Evolutionary conservation across 202 grass and related monocot species (phyloP), one percentile per base, ranked within the genome.

Genomic region (Hordeum pubiflorum): DNA sequence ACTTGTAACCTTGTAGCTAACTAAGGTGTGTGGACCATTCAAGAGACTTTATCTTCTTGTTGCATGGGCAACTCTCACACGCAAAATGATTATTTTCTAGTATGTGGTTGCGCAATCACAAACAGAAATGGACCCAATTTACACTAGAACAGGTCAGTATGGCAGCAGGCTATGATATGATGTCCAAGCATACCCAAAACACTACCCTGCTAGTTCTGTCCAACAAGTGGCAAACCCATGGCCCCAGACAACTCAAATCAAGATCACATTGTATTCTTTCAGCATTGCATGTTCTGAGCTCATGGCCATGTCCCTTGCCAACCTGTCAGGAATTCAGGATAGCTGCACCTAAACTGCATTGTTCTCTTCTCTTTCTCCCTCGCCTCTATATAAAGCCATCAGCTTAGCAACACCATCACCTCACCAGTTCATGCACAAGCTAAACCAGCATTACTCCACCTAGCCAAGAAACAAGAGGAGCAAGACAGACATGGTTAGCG

Each of bases 321-420:
- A 72, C 60, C 17, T 43, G 54, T 48, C 11, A 74, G 21, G 33
- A 29, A 3, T 29, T 29, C 27, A 29, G 27, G 27, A 29, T 58
- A 61, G 38, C 20, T 38, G 70, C 38, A 63, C 43, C 21, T 57
- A 38, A 78, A 23, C 10, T 57, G 44, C n/a, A 84, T 23, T 20
- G 36, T 61, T 3, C 61, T 69, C 41, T 44, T 44, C 40, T 41
- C 40, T 44, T 29, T 29, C 27, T 11, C 12, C 6, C 75, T 66
- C 40, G 65, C 43, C 7, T 43, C 63, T 66, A 33, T 89, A 89
- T 87, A 89, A 79, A 92, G 70, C 10, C 10, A 74, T 41, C 34
- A 11, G 39, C 11, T 32, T 24, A 72, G 36, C 29, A 80, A 9
- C 69, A 15, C 43, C 12, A 29, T 59, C 75, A 55, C 81, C 44